A percentile compares a stretch with the other conserved stretches of the same genome.
Conservation (phyloP, 352 stramenopile species). For the Globisporangium paroecandrum region DNA sequence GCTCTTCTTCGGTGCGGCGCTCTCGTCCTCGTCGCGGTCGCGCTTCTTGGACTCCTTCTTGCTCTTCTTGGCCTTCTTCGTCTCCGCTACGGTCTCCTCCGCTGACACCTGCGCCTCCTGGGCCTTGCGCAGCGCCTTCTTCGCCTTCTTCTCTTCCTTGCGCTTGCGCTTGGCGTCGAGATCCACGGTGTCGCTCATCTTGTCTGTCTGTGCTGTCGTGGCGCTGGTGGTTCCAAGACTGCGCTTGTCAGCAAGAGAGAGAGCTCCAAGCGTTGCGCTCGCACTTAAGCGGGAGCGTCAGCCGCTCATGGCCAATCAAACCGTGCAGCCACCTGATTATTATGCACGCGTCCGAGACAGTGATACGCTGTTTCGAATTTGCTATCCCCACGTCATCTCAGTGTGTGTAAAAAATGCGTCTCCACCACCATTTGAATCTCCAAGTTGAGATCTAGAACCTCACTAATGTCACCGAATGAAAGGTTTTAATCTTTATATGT, state of each 20-base stretch:
- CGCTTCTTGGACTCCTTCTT: conserved; percentile 45
- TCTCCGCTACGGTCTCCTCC: conserved; percentile 24
- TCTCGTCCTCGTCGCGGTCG: conserved; percentile 28
- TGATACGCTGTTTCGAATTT: neutral
- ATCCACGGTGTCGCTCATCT: conserved; percentile 17
- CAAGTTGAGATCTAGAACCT: neutral
- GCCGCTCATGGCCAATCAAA: conserved; percentile 15
- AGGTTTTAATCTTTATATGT: neutral
- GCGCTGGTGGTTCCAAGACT: conserved; percentile 5
- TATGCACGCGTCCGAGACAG: conserved; percentile 13
- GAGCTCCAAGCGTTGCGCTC: conserved; percentile 19
- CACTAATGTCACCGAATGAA: neutral
- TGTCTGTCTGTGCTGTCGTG: conserved; percentile 7
- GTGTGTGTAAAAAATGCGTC: neutral
- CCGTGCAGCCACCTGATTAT: conserved; percentile 2
- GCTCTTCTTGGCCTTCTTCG: conserved; percentile 37
- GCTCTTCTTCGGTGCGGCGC: conserved; percentile 20
- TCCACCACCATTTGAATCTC: neutral
- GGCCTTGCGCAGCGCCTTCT: conserved; percentile 39
- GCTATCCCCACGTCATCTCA: neutral
- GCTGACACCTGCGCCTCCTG: conserved; percentile 32
- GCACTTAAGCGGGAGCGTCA: conserved; percentile 14
- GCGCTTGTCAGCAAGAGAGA: neutral
- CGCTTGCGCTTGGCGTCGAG: conserved; percentile 29
- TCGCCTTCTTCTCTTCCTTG: conserved; percentile 35